Base-by-base conservation (phyloP, 169 alveolate genomes). In the Plasmodium reichenowi region DNA sequence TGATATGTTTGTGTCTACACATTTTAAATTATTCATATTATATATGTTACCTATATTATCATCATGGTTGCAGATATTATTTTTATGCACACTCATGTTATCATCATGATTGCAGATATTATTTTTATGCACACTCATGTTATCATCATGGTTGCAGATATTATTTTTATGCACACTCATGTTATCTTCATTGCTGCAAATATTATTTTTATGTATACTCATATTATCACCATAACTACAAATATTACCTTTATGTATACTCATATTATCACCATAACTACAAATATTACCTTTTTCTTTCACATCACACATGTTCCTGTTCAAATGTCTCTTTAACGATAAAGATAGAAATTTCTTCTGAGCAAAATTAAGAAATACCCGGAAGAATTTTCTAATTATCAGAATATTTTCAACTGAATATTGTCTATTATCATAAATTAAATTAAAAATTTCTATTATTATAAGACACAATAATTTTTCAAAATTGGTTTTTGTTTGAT, bases 371-470 rank as follows among this genome's bases (percentile, higher is more conserved):
- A 86, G 67, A 45, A 86, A 86, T 1, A 86, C 74, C 0, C 92
- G 83, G 47, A 71, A 86, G 48, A 86, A 86, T 63, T 72, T 86
- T 67, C 92, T 45, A 9, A 86, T 86, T 24, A 86, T 86, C 17
- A 86, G 48, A 17, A 86, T 52, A 12, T 72, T 86, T 63, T 86
- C 73, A 48, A 86, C 58, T 12, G 92, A 58, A 64, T 47, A 59
- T 13, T 86, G 71, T 47, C 92, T 50, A 86, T 26, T 71, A 13
- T 63, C 92, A 72, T 62, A 86, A 5, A 67, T 64, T 64, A 86
- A 62, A 22, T 86, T 86, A 48, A 86, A 86, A 9, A 86, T 86
- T 71, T 86, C 92, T 15, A 86, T 71, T 12, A 86, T 73, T 38
- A 86, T 72, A 9, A 71, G 58, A 20, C 74, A 86, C 10, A 86